Evolutionary conservation across 108 stramenopile genomes (phyloP), one percentile per base, ranked within the genome.

Genomic region (Nitzschia sp.): DNA sequence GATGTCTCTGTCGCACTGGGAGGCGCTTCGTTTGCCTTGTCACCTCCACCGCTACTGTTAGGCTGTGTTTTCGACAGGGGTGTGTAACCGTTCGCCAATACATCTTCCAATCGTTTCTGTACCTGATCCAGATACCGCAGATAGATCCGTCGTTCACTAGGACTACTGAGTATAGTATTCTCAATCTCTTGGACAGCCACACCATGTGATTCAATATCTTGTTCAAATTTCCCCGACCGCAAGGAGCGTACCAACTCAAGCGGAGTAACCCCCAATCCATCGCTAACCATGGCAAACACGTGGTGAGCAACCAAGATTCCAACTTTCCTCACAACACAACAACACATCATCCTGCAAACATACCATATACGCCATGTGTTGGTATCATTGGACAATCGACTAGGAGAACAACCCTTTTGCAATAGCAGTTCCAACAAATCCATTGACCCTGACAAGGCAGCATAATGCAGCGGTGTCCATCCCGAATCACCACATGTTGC

Each of bases 381-480:
- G 12, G 80, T 73, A 42, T 67, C 69, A 60, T 81, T 75, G 10
- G 87, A 78, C 21, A 70, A 59, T 10, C 68, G 50, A 6, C 57
- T 43, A 10, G 84, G 62, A 75, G 69, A 51, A 53, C 79, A 75
- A 10, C 82, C 86, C 17, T 60, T 58, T 54, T 43, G 52, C 62
- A 93, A 53, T 57, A 93, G 57, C n/a, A 78, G 20, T 70, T 93
- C 89, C 57, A 93, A 38, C 20, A 79, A 70, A 24, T 72, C 72
- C 39, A 53, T 57, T n/a, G 83, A 83, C 38, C 89, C 89, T 0
- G 82, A 80, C 19, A 83, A 72, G 11, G 70, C 73, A 8, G 92
- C 88, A 70, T 93, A 93, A 76, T 90, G 87, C 37, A 90, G 57
- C n/a, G 87, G 80, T 26, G 84, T 73, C 84, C 83, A 93, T 12